Evolutionary conservation across 1,284 basidiomycete genomes (phyloP).

Genomic region (Sparassis latifolia): DNA sequence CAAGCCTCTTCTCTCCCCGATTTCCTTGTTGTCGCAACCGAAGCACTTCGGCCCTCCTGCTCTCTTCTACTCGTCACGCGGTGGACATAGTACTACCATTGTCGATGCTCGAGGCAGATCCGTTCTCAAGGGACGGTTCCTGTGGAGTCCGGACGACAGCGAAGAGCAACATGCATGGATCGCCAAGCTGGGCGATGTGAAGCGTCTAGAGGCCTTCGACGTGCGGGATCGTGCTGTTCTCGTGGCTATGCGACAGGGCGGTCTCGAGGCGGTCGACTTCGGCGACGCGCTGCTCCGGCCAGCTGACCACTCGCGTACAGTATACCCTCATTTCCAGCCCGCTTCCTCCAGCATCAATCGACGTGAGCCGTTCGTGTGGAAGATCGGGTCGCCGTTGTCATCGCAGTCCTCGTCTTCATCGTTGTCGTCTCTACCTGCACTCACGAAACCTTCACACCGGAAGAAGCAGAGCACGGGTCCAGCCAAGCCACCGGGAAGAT

Average conservation of each 20-base stretch:
- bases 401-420: constrained; percentile 28
- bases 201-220: constrained; percentile 73
- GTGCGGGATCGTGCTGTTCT: constrained; percentile 65
- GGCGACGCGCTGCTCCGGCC: constrained; percentile 70
- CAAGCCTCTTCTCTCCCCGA: constrained; percentile 64
- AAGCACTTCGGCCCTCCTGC: constrained; percentile 81
- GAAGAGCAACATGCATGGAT: constrained; percentile 35
- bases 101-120: constrained; percentile 79
- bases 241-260: constrained; percentile 77
- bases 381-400: constrained; percentile 62
- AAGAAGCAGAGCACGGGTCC: constrained; percentile 48
- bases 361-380: constrained; percentile 70
- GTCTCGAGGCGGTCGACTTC: constrained; percentile 71
- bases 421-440: constrained; percentile 29
- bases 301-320: constrained; percentile 66
- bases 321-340: constrained; percentile 60
- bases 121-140: constrained; percentile 69
- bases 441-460: constrained; percentile 30
- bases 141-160: constrained; percentile 68
- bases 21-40: constrained; percentile 76
- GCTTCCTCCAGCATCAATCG: constrained; percentile 55
- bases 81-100: constrained; percentile 77
- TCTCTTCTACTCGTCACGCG: constrained; percentile 79
- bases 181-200: constrained; percentile 70
- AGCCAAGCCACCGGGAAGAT: constrained; percentile 41